Conservation (phyloP, 495 filamentous ascomycete species). For the Neurospora sp. region DNA sequence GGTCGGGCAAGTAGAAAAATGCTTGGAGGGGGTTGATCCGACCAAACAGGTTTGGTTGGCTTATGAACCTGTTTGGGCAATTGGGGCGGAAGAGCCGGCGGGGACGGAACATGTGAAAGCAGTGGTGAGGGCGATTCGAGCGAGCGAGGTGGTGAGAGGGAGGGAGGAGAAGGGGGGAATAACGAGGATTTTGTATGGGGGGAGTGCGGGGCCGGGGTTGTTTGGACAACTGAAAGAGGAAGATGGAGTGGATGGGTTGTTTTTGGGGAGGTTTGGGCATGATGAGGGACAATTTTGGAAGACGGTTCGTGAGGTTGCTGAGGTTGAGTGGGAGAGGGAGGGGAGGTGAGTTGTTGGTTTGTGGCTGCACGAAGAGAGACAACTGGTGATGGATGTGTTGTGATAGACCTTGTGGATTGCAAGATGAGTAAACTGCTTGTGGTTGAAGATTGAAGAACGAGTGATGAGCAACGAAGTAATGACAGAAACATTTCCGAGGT, state of each 20-base stretch:
- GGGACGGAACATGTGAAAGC: slow-evolving; percentile 57
- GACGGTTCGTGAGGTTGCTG: slow-evolving; percentile 58
- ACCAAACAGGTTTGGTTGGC: slow-evolving; percentile 66
- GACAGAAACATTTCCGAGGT: not conserved
- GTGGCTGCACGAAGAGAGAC: not conserved
- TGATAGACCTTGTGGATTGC: not conserved
- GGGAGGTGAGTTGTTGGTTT: not conserved
- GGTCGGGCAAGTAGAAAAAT: slow-evolving; percentile 48
- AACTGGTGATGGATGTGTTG: not conserved
- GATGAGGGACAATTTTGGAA: slow-evolving; percentile 55
- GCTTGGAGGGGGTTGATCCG: slow-evolving; percentile 46
- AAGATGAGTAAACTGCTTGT: not conserved
- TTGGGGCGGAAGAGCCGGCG: slow-evolving; percentile 66
- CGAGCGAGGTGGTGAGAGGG: slow-evolving; percentile 28
- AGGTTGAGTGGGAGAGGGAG: not conserved
- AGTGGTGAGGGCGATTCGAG: slow-evolving; percentile 54
- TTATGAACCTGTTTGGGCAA: slow-evolving; percentile 88
- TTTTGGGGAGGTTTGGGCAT: slow-evolving; percentile 74
- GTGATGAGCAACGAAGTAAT: not conserved
- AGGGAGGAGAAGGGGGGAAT: slow-evolving; percentile 38
- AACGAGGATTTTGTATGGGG: slow-evolving; percentile 67
- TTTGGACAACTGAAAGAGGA: slow-evolving; percentile 54
- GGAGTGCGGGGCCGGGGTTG: slow-evolving; percentile 68
- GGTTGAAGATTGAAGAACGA: not conserved
- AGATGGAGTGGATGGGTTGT: slow-evolving; percentile 60